Base-by-base conservation (phyloP, 1,139 yeast genomes). In the Protomyces arabidopsidicola region DNA sequence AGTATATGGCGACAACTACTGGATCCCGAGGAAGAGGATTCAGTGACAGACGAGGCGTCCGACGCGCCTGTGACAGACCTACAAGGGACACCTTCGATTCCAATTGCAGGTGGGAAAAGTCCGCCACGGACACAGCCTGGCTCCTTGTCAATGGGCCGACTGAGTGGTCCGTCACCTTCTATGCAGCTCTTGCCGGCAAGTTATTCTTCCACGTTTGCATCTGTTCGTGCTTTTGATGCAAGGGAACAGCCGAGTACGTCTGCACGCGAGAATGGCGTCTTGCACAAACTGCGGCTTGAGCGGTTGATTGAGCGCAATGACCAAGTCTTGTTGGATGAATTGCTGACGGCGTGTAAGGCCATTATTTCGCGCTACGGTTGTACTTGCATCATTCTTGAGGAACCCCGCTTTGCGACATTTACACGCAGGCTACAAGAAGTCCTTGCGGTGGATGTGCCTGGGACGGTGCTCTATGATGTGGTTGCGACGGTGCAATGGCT, bases 401-500 rank as follows among this genome's bases (percentile, higher is more conserved):
- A 58, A 42, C 62, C 62, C n/a, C 52, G 45, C 18, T 58, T 58
- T 38, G 62, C 62, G 20, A 20, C 54, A 9, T 52, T 38, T 20
- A 58, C 55, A 3, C 31, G 42, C 12, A 24, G 53, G 24, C 16
- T 58, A 27, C 62, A 58, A 50, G 56, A 36, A 9, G 31, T 54
- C 6, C 56, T 58, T n/a, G 34, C 42, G 2, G 22, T 42, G 12
- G 48, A 42, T 16, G 14, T n/a, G 18, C 48, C 48, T 8, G 45
- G 53, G 20, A 54, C 42, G 16, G 27, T 55, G 31, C 34, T 58
- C 31, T 58, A 51, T 55, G 62, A 58, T 31, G 53, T 58, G 51
- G 62, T 58, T 27, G 53, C 62, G 20, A 55, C 62, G 31, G 62
- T 58, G 53, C 53, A 52, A 18, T 58, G 62, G 62, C 45, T 58